Evolutionary conservation across 345 rosid species (phyloP), one percentile per base, ranked within the genome.

Genomic region (Hypericum perforatum): DNA sequence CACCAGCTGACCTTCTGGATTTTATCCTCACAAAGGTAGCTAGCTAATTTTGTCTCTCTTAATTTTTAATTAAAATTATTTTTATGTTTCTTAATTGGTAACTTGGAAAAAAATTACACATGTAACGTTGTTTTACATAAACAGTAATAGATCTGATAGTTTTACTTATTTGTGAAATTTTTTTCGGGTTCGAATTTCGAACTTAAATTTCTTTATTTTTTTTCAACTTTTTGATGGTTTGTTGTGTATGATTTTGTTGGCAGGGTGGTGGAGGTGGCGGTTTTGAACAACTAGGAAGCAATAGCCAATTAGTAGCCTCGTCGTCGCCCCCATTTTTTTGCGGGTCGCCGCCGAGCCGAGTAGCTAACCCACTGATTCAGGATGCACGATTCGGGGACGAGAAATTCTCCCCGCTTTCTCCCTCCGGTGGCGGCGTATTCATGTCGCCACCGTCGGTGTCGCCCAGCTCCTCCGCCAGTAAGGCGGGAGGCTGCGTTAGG

Each of bases 281-380:
- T 56, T 48, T 56, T 54, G 84, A 85, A 53, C 89, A 78, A 62
- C 55, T 74, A 22, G 32, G 32, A 22, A 22, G 32, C 32, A 22
- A 4, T 56, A 69, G 72, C 47, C 59, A 68, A 54, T 76, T 76
- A 58, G 65, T 70, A 58, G 76, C 81, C 63, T 75, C 78, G 80
- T 74, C 95, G 80, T 45, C 49, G 15, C 86, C 94, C 69, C 75
- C 80, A 7, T 86, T 78, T 67, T 86, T 86, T 63, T 63, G 83
- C 10, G 98, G 96, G 73, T 92, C 96, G 62, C 98, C 98, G 62
- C 98, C 98, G 43, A 80, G 94, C 78, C 81, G 98, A 88, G 98
- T 92, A 62, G 77, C 90, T 85, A 92, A 92, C 89, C 98, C 98
- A 58, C 58, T 92, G 76, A 85, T 83, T 68, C 88, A 80, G 53